Percentiles rank a stretch among this genome's conserved stretches.
These are phyloP conservation scores for Paraconiothyrium brasiliense DNA, from an alignment of 2,329 filamentous ascomycete species.

Conservation along the genomic window DNA sequence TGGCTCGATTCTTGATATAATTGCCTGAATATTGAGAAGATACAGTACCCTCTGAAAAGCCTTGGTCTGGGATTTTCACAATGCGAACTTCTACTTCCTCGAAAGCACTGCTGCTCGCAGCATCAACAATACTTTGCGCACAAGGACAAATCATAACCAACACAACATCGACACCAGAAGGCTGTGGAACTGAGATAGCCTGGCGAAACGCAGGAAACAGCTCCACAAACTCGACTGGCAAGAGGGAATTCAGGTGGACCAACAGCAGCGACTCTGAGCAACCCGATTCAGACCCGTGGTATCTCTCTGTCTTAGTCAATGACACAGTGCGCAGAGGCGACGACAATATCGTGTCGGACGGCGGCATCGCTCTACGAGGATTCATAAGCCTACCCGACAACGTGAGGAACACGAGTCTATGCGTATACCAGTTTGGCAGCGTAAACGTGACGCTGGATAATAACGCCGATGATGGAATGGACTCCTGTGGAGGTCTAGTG, in stretches of 20 bases:
- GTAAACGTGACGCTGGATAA: slow-evolving; percentile 1
- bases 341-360: background rate
- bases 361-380: background rate
- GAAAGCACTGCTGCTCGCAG: background rate
- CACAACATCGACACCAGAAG: background rate
- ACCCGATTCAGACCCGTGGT: background rate
- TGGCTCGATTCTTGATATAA: background rate
- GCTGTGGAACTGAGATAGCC: background rate
- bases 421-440: slow-evolving; percentile 2
- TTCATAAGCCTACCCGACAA: background rate
- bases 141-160: slow-evolving; percentile 4
- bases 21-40: background rate
- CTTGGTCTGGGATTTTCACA: background rate
- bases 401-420: background rate
- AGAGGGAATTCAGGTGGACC: background rate
- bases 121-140: background rate
- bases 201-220: background rate
- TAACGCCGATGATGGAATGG: background rate
- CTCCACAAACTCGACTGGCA: background rate
- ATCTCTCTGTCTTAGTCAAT: background rate
- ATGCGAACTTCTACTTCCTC: background rate
- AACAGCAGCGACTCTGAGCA: background rate
- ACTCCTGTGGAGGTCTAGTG: background rate
- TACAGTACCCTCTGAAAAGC: background rate
- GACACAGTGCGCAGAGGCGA: background rate